Evolutionary conservation across 768 basidiomycete genomes (phyloP), one percentile per base, ranked within the genome.

Genomic region (Phallus indusiatus): DNA sequence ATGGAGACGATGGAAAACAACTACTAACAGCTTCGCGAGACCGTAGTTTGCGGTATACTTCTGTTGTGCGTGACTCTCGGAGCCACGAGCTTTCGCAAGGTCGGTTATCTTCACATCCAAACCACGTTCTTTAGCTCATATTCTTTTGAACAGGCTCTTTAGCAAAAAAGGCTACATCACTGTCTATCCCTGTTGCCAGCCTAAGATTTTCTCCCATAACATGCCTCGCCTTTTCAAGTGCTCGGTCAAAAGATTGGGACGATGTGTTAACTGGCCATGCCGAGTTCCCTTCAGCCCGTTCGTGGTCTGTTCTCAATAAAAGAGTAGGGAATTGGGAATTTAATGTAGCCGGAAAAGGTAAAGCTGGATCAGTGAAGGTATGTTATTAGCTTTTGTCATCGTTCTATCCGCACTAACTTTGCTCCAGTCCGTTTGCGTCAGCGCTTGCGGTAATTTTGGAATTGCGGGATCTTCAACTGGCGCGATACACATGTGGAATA

Each of bases 1-100:
- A 96, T 69, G 95, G 94, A 12, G 85, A 89, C n/a, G 95, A 99
- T 66, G 96, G 96, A 2, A 99, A 99, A 72, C 86, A 92, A 62
- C 73, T 99, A 8, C 71, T 99, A 50, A 94, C 90, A 4, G 87
- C 91, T 4, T 94, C 92, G 1, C 74, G 86, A 59, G 96, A 99
- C 70, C 84, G 94, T 35, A 88, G 89, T 64, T 72, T 99, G 55
- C 79, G 96, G 37, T 92, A 84, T 68, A 94, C 90, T 2, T 92
- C 88, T 49, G 88, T 98, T 56, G 95, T 98, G 10, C 80, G 96
- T 16, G 96, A 99, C 71, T 94, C 95, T 0, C 78, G 96, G 50
- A 93, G 90, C 34, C 91, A 91, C 67, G 96, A 99, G 70, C 73
- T 99, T 56, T 94, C 91, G 2, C 95, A 98, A 80, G 95, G 91